Conservation (phyloP, 2,329 filamentous ascomycete species). For the Onygenales sp. region DNA sequence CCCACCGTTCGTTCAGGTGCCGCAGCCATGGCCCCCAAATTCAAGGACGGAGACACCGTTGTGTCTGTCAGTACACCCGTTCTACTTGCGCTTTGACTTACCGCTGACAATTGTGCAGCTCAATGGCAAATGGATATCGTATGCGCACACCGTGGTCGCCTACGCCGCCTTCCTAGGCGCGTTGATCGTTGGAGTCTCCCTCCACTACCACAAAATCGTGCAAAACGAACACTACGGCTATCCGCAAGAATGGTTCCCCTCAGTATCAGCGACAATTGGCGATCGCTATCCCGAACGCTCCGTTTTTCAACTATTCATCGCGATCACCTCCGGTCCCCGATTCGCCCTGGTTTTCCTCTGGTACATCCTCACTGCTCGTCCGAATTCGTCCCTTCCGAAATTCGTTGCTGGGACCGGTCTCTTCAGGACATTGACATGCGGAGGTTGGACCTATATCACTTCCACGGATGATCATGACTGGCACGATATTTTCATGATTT, state of each 20-base stretch:
- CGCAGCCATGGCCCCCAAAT: constrained; percentile 49
- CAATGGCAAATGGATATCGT: constrained; percentile 84
- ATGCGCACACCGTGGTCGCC: constrained; percentile 72
- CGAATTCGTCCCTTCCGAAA: constrained; percentile 67
- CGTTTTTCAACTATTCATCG: constrained; percentile 95
- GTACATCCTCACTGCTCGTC: constrained; percentile 77
- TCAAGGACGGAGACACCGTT: constrained; percentile 53
- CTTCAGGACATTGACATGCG: constrained; percentile 85
- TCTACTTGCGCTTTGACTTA: neutral
- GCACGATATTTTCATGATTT: constrained; percentile 99
- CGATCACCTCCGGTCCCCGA: constrained; percentile 85
- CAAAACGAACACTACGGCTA: constrained; percentile 95
- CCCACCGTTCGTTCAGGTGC: constrained; percentile 13
- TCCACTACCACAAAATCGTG: constrained; percentile 96
- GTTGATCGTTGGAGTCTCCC: constrained; percentile 64
- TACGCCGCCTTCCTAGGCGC: constrained; percentile 81
- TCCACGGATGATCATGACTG: constrained; percentile 97
- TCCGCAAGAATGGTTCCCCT: constrained; percentile 92
- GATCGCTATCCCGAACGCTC: constrained; percentile 95
- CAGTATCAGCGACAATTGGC: constrained; percentile 92
- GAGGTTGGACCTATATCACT: constrained; percentile 96
- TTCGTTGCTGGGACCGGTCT: constrained; percentile 71
- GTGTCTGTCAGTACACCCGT: constrained; percentile 41
- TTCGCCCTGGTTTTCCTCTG: constrained; percentile 85
- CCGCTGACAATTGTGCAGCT: constrained; percentile 38